Conservation (phyloP, 306 rosid genomes). For the Acacia acuminata region DNA sequence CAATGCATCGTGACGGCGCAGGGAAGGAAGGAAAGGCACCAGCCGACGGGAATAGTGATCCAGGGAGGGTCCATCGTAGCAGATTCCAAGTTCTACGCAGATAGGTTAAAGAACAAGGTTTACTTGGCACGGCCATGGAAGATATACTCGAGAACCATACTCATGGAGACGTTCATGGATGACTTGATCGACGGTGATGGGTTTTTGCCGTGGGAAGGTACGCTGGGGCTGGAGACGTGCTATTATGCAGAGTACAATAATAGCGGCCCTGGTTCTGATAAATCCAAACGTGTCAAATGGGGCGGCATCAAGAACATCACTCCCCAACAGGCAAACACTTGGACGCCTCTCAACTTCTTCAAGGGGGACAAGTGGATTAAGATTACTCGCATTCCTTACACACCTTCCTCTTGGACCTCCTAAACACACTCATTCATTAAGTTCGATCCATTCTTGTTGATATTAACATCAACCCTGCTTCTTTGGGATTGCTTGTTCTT, state of each 20-base stretch:
- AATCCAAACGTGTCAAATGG: constrained; percentile 60
- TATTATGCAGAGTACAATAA: constrained; percentile 57
- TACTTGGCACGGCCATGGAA: constrained; percentile 80
- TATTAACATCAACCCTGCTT: background rate
- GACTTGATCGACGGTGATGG: constrained; percentile 61
- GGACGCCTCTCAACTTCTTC: constrained; percentile 38
- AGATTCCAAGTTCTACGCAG: background rate
- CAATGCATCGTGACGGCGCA: constrained; percentile 76
- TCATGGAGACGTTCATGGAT: constrained; percentile 55
- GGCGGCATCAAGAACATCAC: constrained; percentile 53
- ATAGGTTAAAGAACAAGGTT: constrained; percentile 21
- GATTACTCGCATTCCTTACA: constrained; percentile 49
- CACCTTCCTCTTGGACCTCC: constrained; percentile 1
- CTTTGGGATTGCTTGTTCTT: background rate
- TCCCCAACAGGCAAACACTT: background rate
- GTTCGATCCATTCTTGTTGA: background rate
- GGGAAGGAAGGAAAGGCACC: constrained; percentile 55
- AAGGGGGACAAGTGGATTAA: constrained; percentile 59
- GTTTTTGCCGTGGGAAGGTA: constrained; percentile 61
- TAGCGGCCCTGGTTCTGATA: constrained; percentile 60
- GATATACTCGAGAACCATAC: constrained; percentile 62
- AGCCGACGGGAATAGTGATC: constrained; percentile 62
- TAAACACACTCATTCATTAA: background rate
- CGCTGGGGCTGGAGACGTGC: constrained; percentile 39
- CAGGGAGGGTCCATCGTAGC: constrained; percentile 43